phyloP scores from a whole-genome alignment of 2,329 filamentous ascomycete species.

The Bimuria novae-zelandiae region DNA sequence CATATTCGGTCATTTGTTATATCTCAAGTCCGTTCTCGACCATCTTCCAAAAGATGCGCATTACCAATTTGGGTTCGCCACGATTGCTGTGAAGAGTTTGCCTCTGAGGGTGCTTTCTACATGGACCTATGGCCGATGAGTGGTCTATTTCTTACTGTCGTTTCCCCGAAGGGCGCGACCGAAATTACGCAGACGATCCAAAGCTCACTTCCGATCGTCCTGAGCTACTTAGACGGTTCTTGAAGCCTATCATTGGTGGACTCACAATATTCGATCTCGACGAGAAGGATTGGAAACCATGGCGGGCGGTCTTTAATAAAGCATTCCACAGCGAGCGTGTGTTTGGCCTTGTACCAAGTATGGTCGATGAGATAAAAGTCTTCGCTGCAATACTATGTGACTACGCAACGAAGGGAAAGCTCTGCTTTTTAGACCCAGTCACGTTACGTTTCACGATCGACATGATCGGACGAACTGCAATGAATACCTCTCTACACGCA shows the following conservation, averaged over 20 bases:
- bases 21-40: conserved; percentile 8
- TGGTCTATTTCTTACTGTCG: conserved; percentile 2
- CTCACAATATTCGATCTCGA: conserved; percentile 9
- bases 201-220: conserved; percentile 8
- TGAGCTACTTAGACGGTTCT: conserved; percentile 7
- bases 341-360: conserved; percentile 10
- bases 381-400: conserved; percentile 5
- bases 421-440: not conserved
- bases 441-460: not conserved
- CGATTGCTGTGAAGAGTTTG: conserved; percentile 10
- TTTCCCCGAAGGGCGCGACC: conserved; percentile 4
- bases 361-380: conserved; percentile 9
- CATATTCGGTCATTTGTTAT: conserved; percentile 14
- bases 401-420: not conserved
- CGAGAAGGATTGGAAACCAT: conserved; percentile 15
- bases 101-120: conserved; percentile 8
- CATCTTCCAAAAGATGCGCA: conserved; percentile 13
- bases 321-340: conserved; percentile 13
- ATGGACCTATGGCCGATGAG: conserved; percentile 15
- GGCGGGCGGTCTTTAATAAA: conserved; percentile 15
- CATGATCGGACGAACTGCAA: not conserved
- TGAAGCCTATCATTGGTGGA: conserved; percentile 15
- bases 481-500: not conserved
- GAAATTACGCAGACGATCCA: conserved; percentile 13
- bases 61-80: conserved; percentile 8